These are phyloP conservation scores for Euphorbia corollata DNA, from an alignment of 441 rosid genomes.

Conservation along the genomic window DNA sequence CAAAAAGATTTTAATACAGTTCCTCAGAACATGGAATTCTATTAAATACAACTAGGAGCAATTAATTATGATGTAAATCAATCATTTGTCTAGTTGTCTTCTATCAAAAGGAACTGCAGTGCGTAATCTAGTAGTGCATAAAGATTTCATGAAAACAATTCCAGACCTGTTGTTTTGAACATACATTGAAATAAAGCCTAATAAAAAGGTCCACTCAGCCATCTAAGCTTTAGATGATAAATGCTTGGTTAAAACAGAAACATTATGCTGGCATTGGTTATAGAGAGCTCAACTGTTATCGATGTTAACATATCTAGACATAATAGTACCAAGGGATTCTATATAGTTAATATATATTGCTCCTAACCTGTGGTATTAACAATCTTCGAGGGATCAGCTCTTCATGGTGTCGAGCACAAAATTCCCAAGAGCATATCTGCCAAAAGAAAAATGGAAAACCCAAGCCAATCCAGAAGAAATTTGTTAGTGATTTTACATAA, in stretches of 20 bases:
- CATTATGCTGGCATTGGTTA: too few species aligned
- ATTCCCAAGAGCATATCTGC: slow-evolving; percentile 98
- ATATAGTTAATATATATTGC: neutral
- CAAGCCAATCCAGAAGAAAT: neutral
- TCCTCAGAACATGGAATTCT: neutral
- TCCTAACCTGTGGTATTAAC: slow-evolving; percentile 84
- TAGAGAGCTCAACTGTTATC: neutral
- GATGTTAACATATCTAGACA: neutral
- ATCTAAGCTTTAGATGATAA: neutral
- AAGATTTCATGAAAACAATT: neutral
- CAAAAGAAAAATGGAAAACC: slow-evolving; percentile 20
- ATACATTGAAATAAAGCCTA: neutral
- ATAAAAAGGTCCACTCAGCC: slow-evolving; percentile 5
- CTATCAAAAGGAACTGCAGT: neutral
- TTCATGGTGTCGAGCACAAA: slow-evolving; percentile 96
- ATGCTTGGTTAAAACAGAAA: neutral
- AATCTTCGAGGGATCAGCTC: slow-evolving; percentile 91
- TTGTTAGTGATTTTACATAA: slow-evolving; percentile 12
- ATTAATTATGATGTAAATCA: neutral
- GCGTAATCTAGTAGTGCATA: neutral
- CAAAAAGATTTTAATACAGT: neutral
- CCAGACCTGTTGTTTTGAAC: neutral
- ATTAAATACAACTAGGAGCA: neutral
- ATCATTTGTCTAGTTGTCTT: neutral
- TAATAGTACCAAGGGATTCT: too few species aligned